Evolutionary conservation across 2,329 filamentous ascomycete genomes (phyloP), one percentile per base, ranked within the genome.

Genomic region (Calonectria multiphialidica): DNA sequence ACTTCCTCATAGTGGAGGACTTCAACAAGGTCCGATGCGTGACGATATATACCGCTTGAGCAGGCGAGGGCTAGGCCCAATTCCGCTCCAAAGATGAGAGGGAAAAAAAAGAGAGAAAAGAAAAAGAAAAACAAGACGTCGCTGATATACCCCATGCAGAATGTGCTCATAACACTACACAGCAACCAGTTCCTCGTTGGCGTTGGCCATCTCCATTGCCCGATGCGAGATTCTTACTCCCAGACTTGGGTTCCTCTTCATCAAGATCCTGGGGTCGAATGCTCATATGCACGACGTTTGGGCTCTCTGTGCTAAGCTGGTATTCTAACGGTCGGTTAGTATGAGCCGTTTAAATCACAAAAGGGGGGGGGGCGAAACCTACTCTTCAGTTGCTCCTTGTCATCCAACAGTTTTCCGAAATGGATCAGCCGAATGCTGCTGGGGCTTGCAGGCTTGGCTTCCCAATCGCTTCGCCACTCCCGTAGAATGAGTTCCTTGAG

Each of bases 201-300:
- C 85, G 81, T 71, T 79, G 82, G 45, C 86, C 83, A 28, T 86
- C 83, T 9, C 84, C 83, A 47, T 84, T 81, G 10, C 85, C 82
- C n/a, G 85, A 82, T 47, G 84, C 80, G 45, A 84, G 79, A 74
- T 80, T 82, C 79, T 85, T 87, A 82, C 93, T 94, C 71, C 90
- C 88, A 40, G 90, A 90, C 80, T 93, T 93, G 69, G 93, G 92
- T 77, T 95, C 93, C 78, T 94, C 92, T 80, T 97, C 95, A 75
- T 97, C 93, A 73, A 96, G 90, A 80, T 98, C 95, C 80, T 95
- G 93, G 3, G 95, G 95, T 78, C 94, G 94, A 78, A 98, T 92
- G 7, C 94, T 96, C 95, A 98, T 98, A 83, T 98, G 95, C n/a
- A 98, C 92, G 33, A 98, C 94, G 77, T 98, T 98, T 9, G 94